Percentiles rank a stretch among this genome's conserved stretches.
Conservation (phyloP, 805 yeast species). For the Grigorovia humatica region DNA sequence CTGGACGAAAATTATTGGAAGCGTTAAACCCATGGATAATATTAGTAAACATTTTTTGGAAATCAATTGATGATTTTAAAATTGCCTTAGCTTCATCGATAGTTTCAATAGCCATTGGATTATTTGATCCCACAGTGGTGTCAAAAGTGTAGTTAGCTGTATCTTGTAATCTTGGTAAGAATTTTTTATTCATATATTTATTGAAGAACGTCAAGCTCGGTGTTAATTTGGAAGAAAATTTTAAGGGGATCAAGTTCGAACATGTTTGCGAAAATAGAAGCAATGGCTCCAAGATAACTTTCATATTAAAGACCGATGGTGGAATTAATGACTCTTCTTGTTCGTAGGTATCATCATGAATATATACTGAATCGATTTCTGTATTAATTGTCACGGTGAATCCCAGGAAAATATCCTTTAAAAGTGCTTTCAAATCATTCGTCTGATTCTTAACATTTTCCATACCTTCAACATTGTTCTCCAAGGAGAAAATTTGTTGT, state of each 20-base stretch:
- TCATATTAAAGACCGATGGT: constrained; percentile 68
- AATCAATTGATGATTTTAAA: constrained; percentile 24
- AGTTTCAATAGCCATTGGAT: constrained; percentile 30
- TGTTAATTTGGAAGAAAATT: constrained; percentile 11
- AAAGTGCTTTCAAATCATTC: constrained; percentile 33
- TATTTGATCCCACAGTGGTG: constrained; percentile 32
- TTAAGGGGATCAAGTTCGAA: constrained; percentile 31
- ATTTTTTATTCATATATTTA: constrained; percentile 52
- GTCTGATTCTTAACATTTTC: constrained; percentile 26
- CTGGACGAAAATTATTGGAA: constrained; percentile 39
- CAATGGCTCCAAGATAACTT: constrained; percentile 64
- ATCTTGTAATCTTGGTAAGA: constrained; percentile 52
- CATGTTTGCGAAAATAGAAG: constrained; percentile 58
- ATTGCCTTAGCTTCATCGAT: constrained; percentile 25
- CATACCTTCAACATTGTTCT: constrained; percentile 20
- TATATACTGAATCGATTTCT: constrained; percentile 35
- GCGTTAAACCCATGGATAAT: constrained; percentile 25
- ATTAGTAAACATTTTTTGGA: constrained; percentile 19
- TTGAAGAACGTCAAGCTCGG: constrained; percentile 43
- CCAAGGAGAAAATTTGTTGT: constrained; percentile 17
- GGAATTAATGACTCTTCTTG: constrained; percentile 57
- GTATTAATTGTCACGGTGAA: constrained; percentile 33
- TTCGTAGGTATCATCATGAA: constrained; percentile 49
- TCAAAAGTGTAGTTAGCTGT: constrained; percentile 45
- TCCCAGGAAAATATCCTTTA: constrained; percentile 67